Evolutionary conservation across 2,329 filamentous ascomycete species (phyloP).

Genomic region (Huntiella savannae): DNA sequence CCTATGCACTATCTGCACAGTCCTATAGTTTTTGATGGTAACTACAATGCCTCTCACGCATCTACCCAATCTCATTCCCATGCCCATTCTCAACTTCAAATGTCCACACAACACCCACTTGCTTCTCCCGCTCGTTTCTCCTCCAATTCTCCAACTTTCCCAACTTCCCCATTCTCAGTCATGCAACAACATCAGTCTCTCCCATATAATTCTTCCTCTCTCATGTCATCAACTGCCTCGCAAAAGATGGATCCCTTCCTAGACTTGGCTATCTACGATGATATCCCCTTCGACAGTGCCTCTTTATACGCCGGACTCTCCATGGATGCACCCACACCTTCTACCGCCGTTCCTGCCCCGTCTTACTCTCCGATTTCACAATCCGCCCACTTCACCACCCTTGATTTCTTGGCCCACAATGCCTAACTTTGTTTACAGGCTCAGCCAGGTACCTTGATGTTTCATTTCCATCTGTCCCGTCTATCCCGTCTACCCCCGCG

Average conservation of each 20-base stretch:
- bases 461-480: background rate
- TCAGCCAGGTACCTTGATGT: too few species aligned
- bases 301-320: background rate
- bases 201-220: background rate
- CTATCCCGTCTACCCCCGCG: background rate
- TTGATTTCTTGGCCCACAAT: background rate
- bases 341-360: background rate
- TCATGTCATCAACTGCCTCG: background rate
- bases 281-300: background rate
- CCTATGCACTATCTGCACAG: conserved; percentile 28
- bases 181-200: too few species aligned
- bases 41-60: conserved; percentile 12
- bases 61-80: background rate
- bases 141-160: background rate
- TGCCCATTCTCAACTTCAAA: conserved; percentile 18
- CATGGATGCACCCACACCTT: too few species aligned
- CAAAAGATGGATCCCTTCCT: background rate
- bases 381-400: background rate
- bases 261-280: background rate
- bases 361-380: background rate
- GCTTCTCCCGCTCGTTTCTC: background rate
- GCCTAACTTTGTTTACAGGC: background rate
- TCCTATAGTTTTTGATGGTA: conserved; percentile 20
- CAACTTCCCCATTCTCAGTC: background rate
- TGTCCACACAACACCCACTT: background rate